Base-by-base conservation (phyloP, 345 rosid species). In the Syzygium oleosum region DNA sequence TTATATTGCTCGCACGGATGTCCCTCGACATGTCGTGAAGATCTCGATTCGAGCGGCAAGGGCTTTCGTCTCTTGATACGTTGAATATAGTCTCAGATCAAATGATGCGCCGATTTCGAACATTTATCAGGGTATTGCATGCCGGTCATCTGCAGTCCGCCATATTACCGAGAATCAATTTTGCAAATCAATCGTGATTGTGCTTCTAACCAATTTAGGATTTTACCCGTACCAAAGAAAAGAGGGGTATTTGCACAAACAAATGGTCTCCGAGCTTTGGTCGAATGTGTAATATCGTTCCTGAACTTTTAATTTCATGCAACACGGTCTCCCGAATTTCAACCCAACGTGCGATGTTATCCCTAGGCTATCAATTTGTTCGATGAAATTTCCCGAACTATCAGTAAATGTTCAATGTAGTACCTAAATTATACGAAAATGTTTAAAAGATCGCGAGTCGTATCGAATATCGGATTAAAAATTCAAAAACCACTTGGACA, bases 91-190 rank as follows among this genome's bases (percentile, higher is more conserved):
- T 43, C 46, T 43, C 46, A 1, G 46, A 65, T 65, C 1, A 6
- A 65, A 31, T 4, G 43, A 21, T 0, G 12, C 5, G 5, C 7
- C 29, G 2, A 63, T 63, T 61, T n/a, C 31, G 5, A 61, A 61
- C 29, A 27, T 11, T 56, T 56, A 56, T 23, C 0, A 43, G 12
- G n/a, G 10, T 5, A 23, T 56, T 56, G 61, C 23, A 56, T 23
- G n/a, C 0, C n/a, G 0, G 25, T 0, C 1, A 0, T 9, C 23
- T 9, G 13, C n/a, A 56, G 0, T 23, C 13, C 25, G 11, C 25
- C 27, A 1, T 23, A 56, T 9, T 56, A 56, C 10, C 6, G 1
- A 56, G 61, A 56, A 23, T 23, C 61, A 0, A 56, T 56, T 9
- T 23, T 56, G 1, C n/a, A 9, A 10, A 23, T 5, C 1, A 29